A percentile compares a stretch with the other conserved stretches of the same genome.
Conservation (phyloP, 1,284 basidiomycete genomes). For the Exobasidium cylindrosporum region DNA sequence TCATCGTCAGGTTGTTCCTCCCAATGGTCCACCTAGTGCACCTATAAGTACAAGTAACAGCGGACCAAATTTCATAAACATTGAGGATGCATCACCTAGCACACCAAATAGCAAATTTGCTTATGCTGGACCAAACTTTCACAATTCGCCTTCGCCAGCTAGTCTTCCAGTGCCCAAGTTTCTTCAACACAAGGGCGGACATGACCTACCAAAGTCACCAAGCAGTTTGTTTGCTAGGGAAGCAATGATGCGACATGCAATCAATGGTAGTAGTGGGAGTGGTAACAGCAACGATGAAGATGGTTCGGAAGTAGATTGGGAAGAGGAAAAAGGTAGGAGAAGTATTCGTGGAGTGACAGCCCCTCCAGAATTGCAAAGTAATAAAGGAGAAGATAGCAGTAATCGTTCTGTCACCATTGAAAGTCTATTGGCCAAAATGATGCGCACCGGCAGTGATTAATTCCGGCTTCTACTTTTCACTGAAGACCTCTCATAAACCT, state of each 20-base stretch:
- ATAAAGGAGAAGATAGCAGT: not conserved
- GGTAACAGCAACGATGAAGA: not conserved
- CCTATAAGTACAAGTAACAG: not conserved
- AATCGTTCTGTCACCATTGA: constrained; percentile 25
- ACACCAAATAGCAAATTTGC: constrained; percentile 20
- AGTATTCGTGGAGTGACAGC: constrained; percentile 31
- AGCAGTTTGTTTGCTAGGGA: constrained; percentile 25
- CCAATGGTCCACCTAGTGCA: not conserved
- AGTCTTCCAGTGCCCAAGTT: constrained; percentile 46
- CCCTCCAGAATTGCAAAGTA: constrained; percentile 24
- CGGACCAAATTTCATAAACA: not conserved
- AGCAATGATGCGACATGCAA: constrained; percentile 13
- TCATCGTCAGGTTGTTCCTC: not conserved
- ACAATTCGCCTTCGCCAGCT: constrained; percentile 48
- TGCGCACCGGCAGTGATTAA: constrained; percentile 18
- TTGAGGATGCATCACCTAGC: constrained; percentile 17
- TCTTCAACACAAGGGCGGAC: not conserved
- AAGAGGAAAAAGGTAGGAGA: constrained; percentile 8
- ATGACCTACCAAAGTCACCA: constrained; percentile 14
- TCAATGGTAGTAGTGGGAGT: not conserved
- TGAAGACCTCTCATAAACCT: not conserved
- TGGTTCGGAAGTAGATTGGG: not conserved
- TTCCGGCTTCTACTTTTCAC: not conserved
- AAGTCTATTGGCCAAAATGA: constrained; percentile 39
- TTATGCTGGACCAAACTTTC: constrained; percentile 48